Evolutionary conservation across 495 filamentous ascomycete genomes (phyloP).

Genomic region (Aspergillus panamensis): DNA sequence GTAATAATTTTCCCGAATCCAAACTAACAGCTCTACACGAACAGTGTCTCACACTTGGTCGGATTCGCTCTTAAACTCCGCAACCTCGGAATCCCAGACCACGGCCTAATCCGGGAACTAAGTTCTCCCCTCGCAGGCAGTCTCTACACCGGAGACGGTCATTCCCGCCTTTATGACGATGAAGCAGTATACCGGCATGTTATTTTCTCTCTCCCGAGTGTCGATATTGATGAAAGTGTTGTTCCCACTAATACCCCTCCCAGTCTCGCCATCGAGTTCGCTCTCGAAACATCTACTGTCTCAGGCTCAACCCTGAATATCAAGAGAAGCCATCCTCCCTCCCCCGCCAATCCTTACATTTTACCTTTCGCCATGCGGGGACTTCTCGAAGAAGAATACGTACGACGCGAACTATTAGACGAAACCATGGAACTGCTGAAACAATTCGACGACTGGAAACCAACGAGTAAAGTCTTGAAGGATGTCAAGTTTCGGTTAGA

Average conservation of each 20-base stretch:
- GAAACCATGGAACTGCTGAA: constrained; percentile 77
- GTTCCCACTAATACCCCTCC: constrained; percentile 17
- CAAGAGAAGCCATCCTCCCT: constrained; percentile 48
- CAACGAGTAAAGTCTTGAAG: constrained; percentile 80
- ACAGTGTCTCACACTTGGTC: constrained; percentile 77
- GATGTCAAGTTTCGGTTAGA: constrained; percentile 96
- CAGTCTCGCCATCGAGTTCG: constrained; percentile 77
- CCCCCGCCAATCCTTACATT: constrained; percentile 74
- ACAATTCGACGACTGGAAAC: constrained; percentile 94
- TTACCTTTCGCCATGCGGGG: constrained; percentile 94
- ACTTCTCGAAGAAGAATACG: constrained; percentile 85
- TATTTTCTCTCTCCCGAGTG: not conserved
- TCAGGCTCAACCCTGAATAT: constrained; percentile 49
- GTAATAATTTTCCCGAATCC: not conserved
- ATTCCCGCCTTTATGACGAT: constrained; percentile 91
- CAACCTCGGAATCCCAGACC: constrained; percentile 87
- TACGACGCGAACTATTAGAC: constrained; percentile 68
- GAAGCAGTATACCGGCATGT: constrained; percentile 78
- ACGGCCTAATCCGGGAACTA: constrained; percentile 88
- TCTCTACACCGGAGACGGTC: constrained; percentile 87
- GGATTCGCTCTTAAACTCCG: constrained; percentile 91
- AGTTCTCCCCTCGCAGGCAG: constrained; percentile 85
- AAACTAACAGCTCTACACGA: constrained; percentile 5
- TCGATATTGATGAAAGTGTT: not conserved
- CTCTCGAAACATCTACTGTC: constrained; percentile 75